Evolutionary conservation across 1,139 yeast genomes (phyloP), one percentile per base, ranked within the genome.

Genomic region (Arxiozyma slooffiae): DNA sequence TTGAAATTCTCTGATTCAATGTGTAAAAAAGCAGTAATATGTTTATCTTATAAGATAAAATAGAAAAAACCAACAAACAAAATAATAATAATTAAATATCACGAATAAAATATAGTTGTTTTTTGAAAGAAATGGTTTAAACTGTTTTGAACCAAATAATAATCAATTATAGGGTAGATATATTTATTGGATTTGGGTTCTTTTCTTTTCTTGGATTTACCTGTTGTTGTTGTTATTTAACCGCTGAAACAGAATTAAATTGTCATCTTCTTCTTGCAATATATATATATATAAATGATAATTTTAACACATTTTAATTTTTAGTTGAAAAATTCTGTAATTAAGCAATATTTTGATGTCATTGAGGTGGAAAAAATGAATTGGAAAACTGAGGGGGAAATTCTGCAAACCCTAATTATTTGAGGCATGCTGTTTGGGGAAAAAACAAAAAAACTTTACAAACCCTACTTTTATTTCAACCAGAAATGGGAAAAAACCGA

Each of bases 151-250:
- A 30, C 34, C 11, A 11, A 30, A 30, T 30, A 30, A 11, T 30
- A 11, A 6, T 2, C 16, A 30, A 30, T 30, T 4, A 30, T 30
- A 6, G 11, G n/a, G n/a, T 14, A 14, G 3, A 30, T 4, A 30
- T 30, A 11, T 30, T 16, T 23, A 23, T 30, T 30, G n/a, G n/a
- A 30, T n/a, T 30, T 16, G 4, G 11, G 11, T 30, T 4, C 7
- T 30, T 11, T 4, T 3, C 3, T 26, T 7, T 26, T 8, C 11
- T 26, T 8, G 16, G 36, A 26, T 26, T 26, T 26, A 26, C 11
- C 11, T 26, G 34, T 5, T 30, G 36, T 30, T 30, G 14, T 30
- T 30, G 6, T n/a, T 8, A 56, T 59, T 44, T 58, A 61, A 18
- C 41, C 41, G 41, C 41, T 39, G 41, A 39, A 39, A 39, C n/a